Base-by-base conservation (phyloP, 2,329 filamentous ascomycete species). In the Botryotinia convoluta region DNA sequence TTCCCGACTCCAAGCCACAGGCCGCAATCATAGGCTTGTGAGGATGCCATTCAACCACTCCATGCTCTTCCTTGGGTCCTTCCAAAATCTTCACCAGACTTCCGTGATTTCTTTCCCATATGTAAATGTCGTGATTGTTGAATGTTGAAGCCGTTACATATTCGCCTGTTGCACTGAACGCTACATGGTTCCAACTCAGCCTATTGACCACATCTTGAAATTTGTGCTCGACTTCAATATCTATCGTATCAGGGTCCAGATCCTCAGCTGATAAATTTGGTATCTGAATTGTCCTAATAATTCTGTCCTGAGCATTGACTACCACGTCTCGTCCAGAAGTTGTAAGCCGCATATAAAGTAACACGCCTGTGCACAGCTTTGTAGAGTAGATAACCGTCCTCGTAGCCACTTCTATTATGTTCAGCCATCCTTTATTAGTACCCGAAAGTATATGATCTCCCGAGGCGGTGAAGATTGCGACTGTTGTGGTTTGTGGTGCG, bases 111-210 rank as follows among this genome's bases (percentile, higher is more conserved):
- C 96, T 90, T 83, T 99, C 96, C 96, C 95, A 98, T 42, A 98
- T 95, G 83, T 98, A 98, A 76, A 99, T 93, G 83, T 99, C 95
- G 79, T 98, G 95, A 80, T 99, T 99, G 86, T 98, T 98, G 82
- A 94, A 97, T 2, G 96, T 98, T 39, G 94, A 97, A 0, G 97
- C 96, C 37, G 94, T 94, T 59, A 99, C 94, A 81, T 98, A 98
- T 83, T 99, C 96, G 70, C 94, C 95, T 0, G 93, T 96, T 1
- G 93, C 92, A 79, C 94, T 97, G 82, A 99, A 98, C 0, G 95
- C 94, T 74, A 97, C 95, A 80, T 98, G 94, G 80, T 98, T 99
- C 96, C 96, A 99, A 10, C 93, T 94, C 20, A 98, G 85, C 62
- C 93, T 90, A 81, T 99, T 98, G 69, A 99, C 96, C 6, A 98